phyloP scores from a whole-genome alignment of 768 basidiomycete species.

The Trametes villosa region DNA sequence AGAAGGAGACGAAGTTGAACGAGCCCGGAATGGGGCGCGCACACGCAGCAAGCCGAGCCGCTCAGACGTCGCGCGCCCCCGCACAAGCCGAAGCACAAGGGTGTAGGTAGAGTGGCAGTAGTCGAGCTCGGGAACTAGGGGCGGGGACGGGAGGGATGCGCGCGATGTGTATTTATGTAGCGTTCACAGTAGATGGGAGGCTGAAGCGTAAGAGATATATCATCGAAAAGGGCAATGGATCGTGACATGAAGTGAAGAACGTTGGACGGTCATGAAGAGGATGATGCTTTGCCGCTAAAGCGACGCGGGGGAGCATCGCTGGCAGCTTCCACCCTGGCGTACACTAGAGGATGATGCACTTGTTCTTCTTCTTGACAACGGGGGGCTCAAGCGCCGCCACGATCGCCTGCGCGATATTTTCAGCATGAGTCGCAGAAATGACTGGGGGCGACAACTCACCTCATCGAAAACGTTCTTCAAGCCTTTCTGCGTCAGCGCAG shows the following conservation, averaged over 20 bases:
- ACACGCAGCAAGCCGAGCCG: slow-evolving; percentile 23
- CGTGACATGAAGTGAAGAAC: slow-evolving; percentile 32
- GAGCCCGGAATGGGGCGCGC: slow-evolving; percentile 6
- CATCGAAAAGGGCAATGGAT: slow-evolving; percentile 21
- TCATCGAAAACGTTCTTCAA: slow-evolving; percentile 99
- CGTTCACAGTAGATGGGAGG: slow-evolving; percentile 25
- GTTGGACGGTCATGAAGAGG: slow-evolving; percentile 23
- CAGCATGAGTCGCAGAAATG: background rate
- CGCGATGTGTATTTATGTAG: slow-evolving; percentile 25
- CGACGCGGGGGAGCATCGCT: background rate
- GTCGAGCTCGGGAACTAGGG: background rate
- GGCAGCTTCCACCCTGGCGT: slow-evolving; percentile 35
- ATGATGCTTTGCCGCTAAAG: slow-evolving; percentile 8
- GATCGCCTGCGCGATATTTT: slow-evolving; percentile 73
- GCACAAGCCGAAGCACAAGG: slow-evolving; percentile 11
- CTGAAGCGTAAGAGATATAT: slow-evolving; percentile 28
- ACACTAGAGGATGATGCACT: slow-evolving; percentile 81
- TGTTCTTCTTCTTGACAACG: slow-evolving; percentile 76
- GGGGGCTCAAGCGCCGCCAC: slow-evolving; percentile 98
- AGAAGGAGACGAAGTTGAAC: slow-evolving; percentile 26
- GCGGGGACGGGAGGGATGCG: slow-evolving; percentile 23
- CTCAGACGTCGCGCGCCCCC: slow-evolving; percentile 21
- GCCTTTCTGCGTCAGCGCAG: slow-evolving; percentile 98
- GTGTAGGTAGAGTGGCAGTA: slow-evolving; percentile 6
- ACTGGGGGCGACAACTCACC: slow-evolving; percentile 54